phyloP scores from a whole-genome alignment of 1,139 yeast species.

The Eremothecium sinecaudum region DNA sequence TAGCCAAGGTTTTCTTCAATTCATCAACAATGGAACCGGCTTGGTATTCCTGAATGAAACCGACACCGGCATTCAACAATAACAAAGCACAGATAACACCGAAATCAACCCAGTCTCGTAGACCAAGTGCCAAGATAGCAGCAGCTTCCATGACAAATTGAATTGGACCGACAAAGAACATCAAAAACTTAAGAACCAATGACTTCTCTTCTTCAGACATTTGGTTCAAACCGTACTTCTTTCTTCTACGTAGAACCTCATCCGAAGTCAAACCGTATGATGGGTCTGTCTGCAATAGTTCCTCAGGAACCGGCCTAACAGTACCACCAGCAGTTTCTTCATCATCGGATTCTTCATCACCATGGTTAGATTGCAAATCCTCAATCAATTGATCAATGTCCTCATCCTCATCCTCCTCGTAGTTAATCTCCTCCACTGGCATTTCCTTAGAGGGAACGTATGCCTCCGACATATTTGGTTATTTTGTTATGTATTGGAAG shows the following conservation, averaged over 20 bases:
- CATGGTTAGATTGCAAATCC: conserved; percentile 80
- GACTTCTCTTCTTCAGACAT: conserved; percentile 92
- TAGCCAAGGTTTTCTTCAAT: conserved; percentile 85
- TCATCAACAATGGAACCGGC: conserved; percentile 96
- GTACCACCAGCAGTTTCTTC: conserved; percentile 36
- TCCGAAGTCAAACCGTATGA: conserved; percentile 69
- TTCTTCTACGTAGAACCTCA: conserved; percentile 79
- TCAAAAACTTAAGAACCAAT: conserved; percentile 69
- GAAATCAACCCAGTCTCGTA: conserved; percentile 98
- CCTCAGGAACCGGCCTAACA: conserved; percentile 74
- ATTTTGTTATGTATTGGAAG: too few species aligned
- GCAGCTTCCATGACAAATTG: conserved; percentile 99
- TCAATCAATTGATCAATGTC: conserved; percentile 84
- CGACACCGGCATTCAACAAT: conserved; percentile 83
- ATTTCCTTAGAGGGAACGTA: conserved; percentile 34
- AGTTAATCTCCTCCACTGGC: conserved; percentile 34
- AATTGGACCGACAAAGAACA: conserved; percentile 96
- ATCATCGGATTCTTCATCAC: conserved; percentile 42
- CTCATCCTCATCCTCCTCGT: conserved; percentile 64
- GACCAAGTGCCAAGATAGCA: conserved; percentile 94
- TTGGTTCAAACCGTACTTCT: conserved; percentile 88
- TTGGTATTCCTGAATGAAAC: conserved; percentile 95
- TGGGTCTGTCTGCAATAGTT: conserved; percentile 80
- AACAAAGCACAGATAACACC: conserved; percentile 93
- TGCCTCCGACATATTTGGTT: conserved; percentile 26